phyloP scores from a whole-genome alignment of 441 rosid species.

The Pelargonium cotyledonis region DNA sequence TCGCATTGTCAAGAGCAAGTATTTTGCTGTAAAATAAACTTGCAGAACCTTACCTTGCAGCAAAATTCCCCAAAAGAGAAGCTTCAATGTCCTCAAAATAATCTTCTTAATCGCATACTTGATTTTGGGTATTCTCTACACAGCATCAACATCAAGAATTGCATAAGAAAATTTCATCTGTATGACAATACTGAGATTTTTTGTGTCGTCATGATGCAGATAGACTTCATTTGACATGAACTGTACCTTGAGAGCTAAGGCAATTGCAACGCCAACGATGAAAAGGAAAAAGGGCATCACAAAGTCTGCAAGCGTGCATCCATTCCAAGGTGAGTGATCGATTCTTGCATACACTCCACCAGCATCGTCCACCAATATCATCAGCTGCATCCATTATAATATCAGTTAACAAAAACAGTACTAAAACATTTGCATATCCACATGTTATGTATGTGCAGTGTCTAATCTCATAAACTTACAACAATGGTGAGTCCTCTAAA shows the following conservation, averaged over 20 bases:
- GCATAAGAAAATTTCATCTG: not conserved
- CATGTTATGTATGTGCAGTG: not conserved
- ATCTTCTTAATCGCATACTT: slow-evolving; percentile 46
- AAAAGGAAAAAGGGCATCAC: slow-evolving; percentile 73
- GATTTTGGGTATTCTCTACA: slow-evolving; percentile 40
- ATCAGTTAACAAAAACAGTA: not conserved
- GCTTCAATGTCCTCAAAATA: slow-evolving; percentile 51
- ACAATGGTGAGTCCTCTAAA: slow-evolving; percentile 62
- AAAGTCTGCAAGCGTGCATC: slow-evolving; percentile 59
- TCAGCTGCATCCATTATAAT: slow-evolving; percentile 29
- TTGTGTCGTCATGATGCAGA: not conserved
- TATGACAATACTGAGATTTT: not conserved
- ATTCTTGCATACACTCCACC: slow-evolving; percentile 46
- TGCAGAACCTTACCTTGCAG: slow-evolving; percentile 42
- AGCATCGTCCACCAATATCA: slow-evolving; percentile 60
- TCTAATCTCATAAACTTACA: slow-evolving; percentile 23
- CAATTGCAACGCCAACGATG: slow-evolving; percentile 64
- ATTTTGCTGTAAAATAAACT: too few species aligned
- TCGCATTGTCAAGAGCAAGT: too few species aligned
- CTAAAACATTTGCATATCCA: not conserved
- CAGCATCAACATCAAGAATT: slow-evolving; percentile 1
- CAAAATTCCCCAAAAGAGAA: slow-evolving; percentile 66
- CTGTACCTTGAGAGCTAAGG: slow-evolving; percentile 58
- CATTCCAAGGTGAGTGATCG: slow-evolving; percentile 71
- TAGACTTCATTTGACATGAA: too few species aligned